Evolutionary conservation across 1,284 basidiomycete genomes (phyloP), one percentile per base, ranked within the genome.

Genomic region (Baeospora myosura): DNA sequence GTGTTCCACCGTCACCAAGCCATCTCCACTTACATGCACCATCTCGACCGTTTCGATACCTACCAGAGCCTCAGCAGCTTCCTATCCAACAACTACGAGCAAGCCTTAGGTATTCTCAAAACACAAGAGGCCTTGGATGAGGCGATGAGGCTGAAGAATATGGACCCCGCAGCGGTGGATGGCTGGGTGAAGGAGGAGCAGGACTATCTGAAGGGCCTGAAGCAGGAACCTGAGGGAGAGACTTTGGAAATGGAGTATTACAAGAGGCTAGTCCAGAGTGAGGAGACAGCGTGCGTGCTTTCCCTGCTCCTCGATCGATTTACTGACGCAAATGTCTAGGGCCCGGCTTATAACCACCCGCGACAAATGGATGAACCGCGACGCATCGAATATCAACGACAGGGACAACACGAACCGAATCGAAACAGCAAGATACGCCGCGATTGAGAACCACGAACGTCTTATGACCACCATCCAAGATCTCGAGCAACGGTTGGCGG

Each of bases 121-220:
- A 38, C 16, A 2, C 24, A 40, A 11, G 8, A 14, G 11, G 10
- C n/a, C 7, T 2, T 39, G 2, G 3, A 2, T 16, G 4, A 10
- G 12, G 7, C 4, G 5, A 24, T 43, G 26, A 2, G 17, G 16
- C n/a, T n/a, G 22, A 12, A 12, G 3, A 24, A 24, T 3, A 23
- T 39, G 11, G 5, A 28, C 8, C 4, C 4, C 5, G 7, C 30
- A 4, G 16, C 17, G 8, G 21, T 31, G 3, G 26, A 39, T 8
- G 22, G 6, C n/a, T 55, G 55, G 51, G 38, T 55, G 18, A 32
- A 35, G n/a, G 52, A 56, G 38, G 55, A 58, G 40, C 17, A 24
- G 11, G 31, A 28, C 3, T 56, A 54, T 38, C 46, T 60, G 5
- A n/a, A 43, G 10, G 41, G 40, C 5, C 46, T 58, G 0, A 42